Percentiles rank a stretch among this genome's conserved stretches.
Conservation (phyloP, 768 basidiomycete species). For the Mycena epipterygia region DNA sequence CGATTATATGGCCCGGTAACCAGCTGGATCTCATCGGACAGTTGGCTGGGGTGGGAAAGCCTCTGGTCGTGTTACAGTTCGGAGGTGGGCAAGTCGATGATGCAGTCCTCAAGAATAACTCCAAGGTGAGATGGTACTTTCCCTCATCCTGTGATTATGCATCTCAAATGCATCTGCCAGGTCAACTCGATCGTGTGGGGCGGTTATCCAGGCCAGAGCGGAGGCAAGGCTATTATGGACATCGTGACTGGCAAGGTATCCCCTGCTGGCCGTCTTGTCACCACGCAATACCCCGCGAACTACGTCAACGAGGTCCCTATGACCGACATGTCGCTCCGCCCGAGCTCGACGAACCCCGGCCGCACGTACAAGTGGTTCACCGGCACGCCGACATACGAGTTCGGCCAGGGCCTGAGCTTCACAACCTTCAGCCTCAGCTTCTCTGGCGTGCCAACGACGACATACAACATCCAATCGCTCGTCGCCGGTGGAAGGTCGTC, state of each 20-base stretch:
- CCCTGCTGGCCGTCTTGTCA: constrained; percentile 67
- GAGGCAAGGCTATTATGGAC: constrained; percentile 66
- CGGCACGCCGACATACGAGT: constrained; percentile 64
- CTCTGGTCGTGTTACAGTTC: constrained; percentile 67
- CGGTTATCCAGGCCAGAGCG: constrained; percentile 59
- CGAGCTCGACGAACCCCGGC: constrained; percentile 62
- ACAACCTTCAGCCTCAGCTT: constrained; percentile 63
- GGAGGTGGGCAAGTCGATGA: constrained; percentile 71
- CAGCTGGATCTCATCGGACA: constrained; percentile 65
- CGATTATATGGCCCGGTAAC: constrained; percentile 68
- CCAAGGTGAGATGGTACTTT: constrained; percentile 46
- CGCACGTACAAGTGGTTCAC: constrained; percentile 73
- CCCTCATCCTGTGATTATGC: constrained; percentile 38
- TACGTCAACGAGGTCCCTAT: constrained; percentile 64
- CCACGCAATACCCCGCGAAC: constrained; percentile 66
- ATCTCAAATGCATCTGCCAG: background rate
- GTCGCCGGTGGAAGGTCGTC: constrained; percentile 41
- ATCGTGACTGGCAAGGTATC: constrained; percentile 65
- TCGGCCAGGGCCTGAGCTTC: constrained; percentile 68
- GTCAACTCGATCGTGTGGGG: constrained; percentile 69
- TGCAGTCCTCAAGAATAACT: constrained; percentile 58
- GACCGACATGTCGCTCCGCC: constrained; percentile 71
- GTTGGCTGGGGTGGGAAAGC: constrained; percentile 62
- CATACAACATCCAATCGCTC: constrained; percentile 59
- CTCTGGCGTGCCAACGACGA: constrained; percentile 47